Evolutionary conservation across 768 basidiomycete genomes (phyloP), one percentile per base, ranked within the genome.

Genomic region (Pleurotus tuoliensis): DNA sequence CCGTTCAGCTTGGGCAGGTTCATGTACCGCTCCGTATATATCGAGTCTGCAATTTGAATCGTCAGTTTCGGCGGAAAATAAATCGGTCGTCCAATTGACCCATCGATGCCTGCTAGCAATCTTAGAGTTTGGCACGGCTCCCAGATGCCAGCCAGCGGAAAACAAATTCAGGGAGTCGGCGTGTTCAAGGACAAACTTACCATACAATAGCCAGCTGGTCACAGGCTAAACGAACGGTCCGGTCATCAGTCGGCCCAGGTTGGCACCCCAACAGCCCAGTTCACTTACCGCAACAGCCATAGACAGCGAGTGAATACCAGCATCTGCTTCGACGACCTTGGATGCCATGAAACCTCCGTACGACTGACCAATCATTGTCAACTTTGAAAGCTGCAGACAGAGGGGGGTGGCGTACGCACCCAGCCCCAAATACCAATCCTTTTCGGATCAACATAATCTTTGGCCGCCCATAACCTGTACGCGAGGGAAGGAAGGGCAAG

Each of bases 1-100:
- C 82, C 81, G 68, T 98, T 98, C 8, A 81, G 72, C 13, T 76
- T 68, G 0, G 94, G 94, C 22, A 90, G 79, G 61, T 86, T 84
- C 94, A 98, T 94, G 77, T 98, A 98, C 15, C 97, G 86, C 63
- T 99, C 97, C 1, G 97, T 99, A 69, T 98, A 98, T 61, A 98
- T 88, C 0, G 94, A 89, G 73, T 98, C 94, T 90, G 62, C 50
- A 59, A 40, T 20, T 55, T 61, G 18, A 58, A 45, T 27, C 18
- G 27, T 16, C 22, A 8, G 11, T 22, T 51, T 22, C 16, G 11
- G 30, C 30, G 8, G 20, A 44, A 15, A 24, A 16, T n/a, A 27
- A 16, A 38, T 62, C 24, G 59, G 9, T 47, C 18, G 11, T 11
- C 41, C 30, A 30, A 30, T 43, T 16, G 41, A 6, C 41, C 41